Evolutionary conservation across 495 filamentous ascomycete genomes (phyloP).

Genomic region (Xylona heveae): DNA sequence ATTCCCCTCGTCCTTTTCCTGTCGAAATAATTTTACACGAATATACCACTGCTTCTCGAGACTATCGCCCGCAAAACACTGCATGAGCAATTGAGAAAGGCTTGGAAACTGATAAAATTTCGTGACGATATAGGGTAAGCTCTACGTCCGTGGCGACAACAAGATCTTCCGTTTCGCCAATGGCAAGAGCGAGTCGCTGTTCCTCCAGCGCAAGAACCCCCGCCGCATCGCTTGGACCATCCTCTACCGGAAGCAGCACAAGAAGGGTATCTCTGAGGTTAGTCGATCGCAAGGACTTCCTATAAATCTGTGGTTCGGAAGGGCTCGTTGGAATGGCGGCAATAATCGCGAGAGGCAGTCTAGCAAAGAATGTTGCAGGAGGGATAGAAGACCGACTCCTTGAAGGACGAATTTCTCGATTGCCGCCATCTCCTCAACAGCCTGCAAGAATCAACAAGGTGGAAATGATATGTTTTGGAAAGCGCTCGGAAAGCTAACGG

Average conservation of each 20-base stretch:
- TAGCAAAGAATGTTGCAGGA: no score
- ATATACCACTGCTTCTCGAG: slow-evolving; percentile 5
- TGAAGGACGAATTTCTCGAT: no score
- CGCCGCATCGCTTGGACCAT: slow-evolving; percentile 97
- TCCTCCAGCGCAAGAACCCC: slow-evolving; percentile 99
- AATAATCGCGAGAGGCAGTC: no score
- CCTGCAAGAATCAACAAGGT: no score
- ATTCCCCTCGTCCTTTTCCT: slow-evolving; percentile 1
- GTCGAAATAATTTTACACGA: slow-evolving; percentile 5
- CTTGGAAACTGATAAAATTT: slow-evolving; percentile 1
- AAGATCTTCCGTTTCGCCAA: slow-evolving; percentile 99
- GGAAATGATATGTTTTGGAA: no score
- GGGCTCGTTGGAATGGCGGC: no score
- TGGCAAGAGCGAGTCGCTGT: slow-evolving; percentile 98
- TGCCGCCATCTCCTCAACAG: no score
- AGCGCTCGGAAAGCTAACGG: no score
- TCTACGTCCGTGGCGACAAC: slow-evolving; percentile 98
- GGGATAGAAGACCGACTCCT: no score
- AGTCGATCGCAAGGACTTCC: slow-evolving; percentile 17
- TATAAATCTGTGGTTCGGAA: slow-evolving; percentile 5
- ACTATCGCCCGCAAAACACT: no score
- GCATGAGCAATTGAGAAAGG: no score
- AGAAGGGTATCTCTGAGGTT: slow-evolving; percentile 99
- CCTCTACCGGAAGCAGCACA: slow-evolving; percentile 93
- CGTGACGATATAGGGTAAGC: slow-evolving; percentile 89